A percentile compares a stretch with the other conserved stretches of the same genome.
Evolutionary conservation across 1,284 basidiomycete species (phyloP).

Genomic region (Kwoniella shivajii): DNA sequence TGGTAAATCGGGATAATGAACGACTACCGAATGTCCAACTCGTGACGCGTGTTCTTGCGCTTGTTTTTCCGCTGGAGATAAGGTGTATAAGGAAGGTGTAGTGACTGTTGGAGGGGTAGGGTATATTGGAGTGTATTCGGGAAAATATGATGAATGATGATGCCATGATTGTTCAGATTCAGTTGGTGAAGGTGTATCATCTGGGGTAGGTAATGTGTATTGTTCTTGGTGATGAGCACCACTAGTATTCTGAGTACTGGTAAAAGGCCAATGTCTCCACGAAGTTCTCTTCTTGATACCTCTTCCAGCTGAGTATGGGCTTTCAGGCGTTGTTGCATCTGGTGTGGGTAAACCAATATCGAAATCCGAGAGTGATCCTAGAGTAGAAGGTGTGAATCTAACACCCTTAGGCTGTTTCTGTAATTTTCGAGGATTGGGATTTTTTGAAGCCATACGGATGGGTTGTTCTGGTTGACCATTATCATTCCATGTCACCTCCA

Average conservation of each 20-base stretch:
- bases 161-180: conserved; percentile 22
- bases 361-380: background rate
- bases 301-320: background rate
- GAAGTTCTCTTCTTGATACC: conserved; percentile 5
- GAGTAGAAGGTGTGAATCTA: conserved; percentile 6
- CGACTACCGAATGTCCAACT: conserved; percentile 26
- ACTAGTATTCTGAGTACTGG: background rate
- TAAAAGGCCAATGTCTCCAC: conserved; percentile 9
- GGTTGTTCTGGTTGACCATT: background rate
- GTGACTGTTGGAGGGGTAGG: background rate
- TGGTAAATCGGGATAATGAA: conserved; percentile 43
- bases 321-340: background rate
- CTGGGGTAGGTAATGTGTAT: background rate
- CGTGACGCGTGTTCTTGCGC: conserved; percentile 20
- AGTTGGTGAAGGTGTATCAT: conserved; percentile 2
- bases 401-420: conserved; percentile 7
- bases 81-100: conserved; percentile 3
- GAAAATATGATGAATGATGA: conserved; percentile 42
- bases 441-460: background rate
- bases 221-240: background rate
- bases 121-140: conserved; percentile 33
- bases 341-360: background rate
- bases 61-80: conserved; percentile 22
- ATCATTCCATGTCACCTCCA: conserved; percentile 11
- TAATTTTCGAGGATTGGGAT: background rate